Base-by-base conservation (phyloP, 768 basidiomycete genomes). In the Mycena haematopus region DNA sequence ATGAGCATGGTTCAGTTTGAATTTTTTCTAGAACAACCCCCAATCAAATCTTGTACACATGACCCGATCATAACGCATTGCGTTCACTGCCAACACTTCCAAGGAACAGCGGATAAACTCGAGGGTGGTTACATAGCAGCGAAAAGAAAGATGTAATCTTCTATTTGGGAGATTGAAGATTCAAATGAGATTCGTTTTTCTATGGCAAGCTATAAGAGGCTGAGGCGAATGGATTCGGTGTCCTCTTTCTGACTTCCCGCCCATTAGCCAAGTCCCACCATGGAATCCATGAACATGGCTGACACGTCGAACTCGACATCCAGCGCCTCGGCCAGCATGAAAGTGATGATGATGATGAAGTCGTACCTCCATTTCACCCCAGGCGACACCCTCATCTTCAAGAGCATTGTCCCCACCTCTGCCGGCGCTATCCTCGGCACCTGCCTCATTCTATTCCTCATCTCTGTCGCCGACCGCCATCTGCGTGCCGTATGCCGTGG, bases 351-450 rank as follows among this genome's bases (percentile, higher is more conserved):
- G 36, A 78, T 72, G 79, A 92, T 91, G 90, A 79, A 77, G 1
- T 84, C 89, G 1, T 92, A 83, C 74, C 75, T 93, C 17, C 92
- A 93, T 71, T 89, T 92, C 66, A 80, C 82, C 22, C 76, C 77
- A 0, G 86, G 86, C 0, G 91, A 92, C 65, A 76, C 78, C 53
- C 80, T 93, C 13, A 77, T 85, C 73, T 95, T 95, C 77, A 67
- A 84, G 60, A 75, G 81, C 1, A 91, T 90, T 88, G 75, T 73
- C 6, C 93, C 95, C 0, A 80, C 80, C 3, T 88, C 91, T 0
- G 65, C 77, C 7, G 93, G 90, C 22, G 87, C 89, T 0, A 83
- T 93, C 36, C 85, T 84, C 22, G 93, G 91, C 0, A 88, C 92
- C 40, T 91, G 88, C 70, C 80, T 96, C 58, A 87, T 82, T 0